phyloP scores from a whole-genome alignment of 768 basidiomycete species.

The Vararia minispora region DNA sequence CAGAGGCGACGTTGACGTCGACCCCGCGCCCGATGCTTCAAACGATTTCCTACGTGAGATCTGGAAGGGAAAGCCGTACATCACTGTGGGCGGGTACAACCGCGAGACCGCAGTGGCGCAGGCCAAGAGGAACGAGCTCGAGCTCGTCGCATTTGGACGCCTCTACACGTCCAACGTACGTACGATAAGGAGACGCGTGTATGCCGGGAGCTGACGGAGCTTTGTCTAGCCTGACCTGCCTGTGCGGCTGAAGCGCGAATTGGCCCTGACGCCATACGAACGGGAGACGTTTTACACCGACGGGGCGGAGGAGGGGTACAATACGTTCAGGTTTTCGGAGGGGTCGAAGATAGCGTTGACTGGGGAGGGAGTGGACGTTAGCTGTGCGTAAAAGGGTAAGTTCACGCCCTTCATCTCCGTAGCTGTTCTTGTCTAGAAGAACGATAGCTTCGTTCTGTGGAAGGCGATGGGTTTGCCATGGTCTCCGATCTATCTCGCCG shows the following conservation, averaged over 20 bases:
- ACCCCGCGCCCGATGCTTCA: constrained; percentile 5
- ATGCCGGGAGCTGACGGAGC: background rate
- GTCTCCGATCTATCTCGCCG: too few relatives aligned
- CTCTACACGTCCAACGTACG: constrained; percentile 17
- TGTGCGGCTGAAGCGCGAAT: constrained; percentile 16
- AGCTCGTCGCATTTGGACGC: constrained; percentile 17
- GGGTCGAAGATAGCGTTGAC: too few relatives aligned
- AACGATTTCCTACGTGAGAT: constrained; percentile 16
- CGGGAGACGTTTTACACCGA: constrained; percentile 15
- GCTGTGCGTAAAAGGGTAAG: too few relatives aligned
- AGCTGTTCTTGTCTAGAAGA: too few relatives aligned
- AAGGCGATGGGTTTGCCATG: too few relatives aligned
- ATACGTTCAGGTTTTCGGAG: too few relatives aligned
- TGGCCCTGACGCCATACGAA: constrained; percentile 16
- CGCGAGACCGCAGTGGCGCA: constrained; percentile 13
- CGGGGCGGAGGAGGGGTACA: constrained; percentile 20
- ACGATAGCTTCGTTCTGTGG: too few relatives aligned
- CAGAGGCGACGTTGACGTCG: constrained; percentile 2
- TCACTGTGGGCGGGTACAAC: constrained; percentile 16
- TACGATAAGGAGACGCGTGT: background rate
- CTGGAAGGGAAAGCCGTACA: constrained; percentile 15
- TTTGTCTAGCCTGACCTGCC: constrained; percentile 23
- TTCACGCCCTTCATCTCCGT: too few relatives aligned
- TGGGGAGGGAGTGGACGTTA: too few relatives aligned
- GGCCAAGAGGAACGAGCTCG: constrained; percentile 10